Base-by-base conservation (phyloP, 2,329 filamentous ascomycete species). In the Fusarium temperatum region DNA sequence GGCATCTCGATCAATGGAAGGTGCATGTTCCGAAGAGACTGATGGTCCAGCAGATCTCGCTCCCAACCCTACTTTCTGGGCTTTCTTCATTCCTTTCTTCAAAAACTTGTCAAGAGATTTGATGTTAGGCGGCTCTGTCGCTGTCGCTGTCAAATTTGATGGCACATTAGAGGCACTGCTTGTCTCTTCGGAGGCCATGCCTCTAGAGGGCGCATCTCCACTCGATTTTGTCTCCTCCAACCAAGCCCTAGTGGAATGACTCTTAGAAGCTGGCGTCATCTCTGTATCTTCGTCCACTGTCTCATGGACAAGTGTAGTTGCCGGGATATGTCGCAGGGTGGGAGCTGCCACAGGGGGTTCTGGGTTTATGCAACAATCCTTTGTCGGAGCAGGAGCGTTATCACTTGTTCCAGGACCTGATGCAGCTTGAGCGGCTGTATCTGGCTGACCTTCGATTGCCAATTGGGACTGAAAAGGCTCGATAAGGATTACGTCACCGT, bases 31-130 rank as follows among this genome's bases (percentile, higher is more conserved):
- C 20, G 60, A 65, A 26, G 38, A 47, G 24, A 41, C 41, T 38
- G 65, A 59, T 28, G 53, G 35, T 28, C 68, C 50, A 24, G 57
- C 51, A 20, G 62, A 53, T 24, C 71, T 73, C 17, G 63, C 56
- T 63, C 73, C 62, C 17, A 68, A 68, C 26, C 77, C 79, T 44
- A 80, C 71, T 53, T 81, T 82, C 72, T 82, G 80, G 15, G 78
- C 78, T 70, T 82, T 81, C 63, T 81, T 83, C 72, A 81, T 83
- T 48, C 83, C 78, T 63, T 83, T 81, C 66, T 80, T 82, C 24
- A 75, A 75, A 65, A 77, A 78, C 65, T 80, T 79, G 9, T 69
- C 48, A 22, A 70, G 24, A 28, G 36, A 56, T 18, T 32, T 32
- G n/a, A 24, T 42, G 4, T 38, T 42, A 26, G 30, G 8, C 15